Base-by-base conservation (phyloP, 1,139 yeast genomes). In the Geotrichum fermentans region DNA sequence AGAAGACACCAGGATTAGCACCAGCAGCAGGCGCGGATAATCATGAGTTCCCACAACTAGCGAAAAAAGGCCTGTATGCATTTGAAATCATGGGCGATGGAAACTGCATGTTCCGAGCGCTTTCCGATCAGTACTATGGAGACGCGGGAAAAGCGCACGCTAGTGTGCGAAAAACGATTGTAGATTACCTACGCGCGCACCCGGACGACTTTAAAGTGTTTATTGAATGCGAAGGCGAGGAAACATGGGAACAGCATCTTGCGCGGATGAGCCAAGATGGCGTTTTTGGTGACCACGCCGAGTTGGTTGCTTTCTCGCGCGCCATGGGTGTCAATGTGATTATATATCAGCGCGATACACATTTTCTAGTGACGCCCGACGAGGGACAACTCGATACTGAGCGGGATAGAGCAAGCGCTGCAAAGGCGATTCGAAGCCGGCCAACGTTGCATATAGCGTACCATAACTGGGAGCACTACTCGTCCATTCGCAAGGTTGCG, bases 401-500 rank as follows among this genome's bases (percentile, higher is more conserved):
- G 17, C 17, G 21, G 11, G 37, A 32, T 13, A 16, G 22, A 14
- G 44, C n/a, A n/a, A 33, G 30, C 4, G 42, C 41, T 10, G 34
- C 45, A 7, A 26, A 28, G 20, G 43, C 30, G 16, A 36, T 18
- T 6, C 39, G 43, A 34, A 26, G 40, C n/a, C 34, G 56, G 42
- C 36, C 36, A 18, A 42, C 47, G n/a, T 13, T 66, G 6, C 73
- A 71, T 47, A 58, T 71, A 36, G 74, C 73, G 4, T 71, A 71
- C 45, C 74, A 70, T 45, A 60, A 65, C 2, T 71, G 73, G 73
- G 74, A 70, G 51, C 74, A 70, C 56, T 70, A 70, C 52, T 67
- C 72, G 17, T 64, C 71, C 10, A 69, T 70, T 4, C 60, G 74
- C 18, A 66, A 67, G 42, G 52, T 60, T 11, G 58, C 55, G 8